phyloP scores from a whole-genome alignment of 768 basidiomycete species.

The Pleurotus djamor region DNA sequence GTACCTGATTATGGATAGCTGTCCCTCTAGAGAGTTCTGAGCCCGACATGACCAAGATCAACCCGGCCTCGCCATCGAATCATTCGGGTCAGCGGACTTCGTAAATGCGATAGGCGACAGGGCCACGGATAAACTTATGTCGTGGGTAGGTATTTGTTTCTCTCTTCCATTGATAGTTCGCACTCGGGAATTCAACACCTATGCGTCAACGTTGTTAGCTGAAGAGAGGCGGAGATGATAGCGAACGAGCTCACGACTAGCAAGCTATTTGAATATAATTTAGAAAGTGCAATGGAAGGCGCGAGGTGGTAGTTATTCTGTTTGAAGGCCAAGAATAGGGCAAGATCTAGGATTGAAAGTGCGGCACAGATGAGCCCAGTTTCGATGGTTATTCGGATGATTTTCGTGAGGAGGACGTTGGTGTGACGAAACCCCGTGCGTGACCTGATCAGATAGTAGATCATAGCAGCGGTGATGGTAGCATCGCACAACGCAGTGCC shows the following conservation, averaged over 20 bases:
- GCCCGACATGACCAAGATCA: too few species aligned
- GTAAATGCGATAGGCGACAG: neutral
- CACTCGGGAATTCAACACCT: neutral
- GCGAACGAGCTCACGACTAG: constrained; percentile 11
- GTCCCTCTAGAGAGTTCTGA: too few species aligned
- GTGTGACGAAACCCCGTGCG: constrained; percentile 18
- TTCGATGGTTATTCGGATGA: constrained; percentile 19
- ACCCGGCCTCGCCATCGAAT: too few species aligned
- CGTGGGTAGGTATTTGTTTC: neutral
- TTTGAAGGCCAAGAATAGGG: constrained; percentile 15
- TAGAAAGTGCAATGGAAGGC: constrained; percentile 17
- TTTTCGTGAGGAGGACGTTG: constrained; percentile 13
- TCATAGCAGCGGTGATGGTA: constrained; percentile 17
- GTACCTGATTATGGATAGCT: too few species aligned
- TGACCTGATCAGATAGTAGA: constrained; percentile 16
- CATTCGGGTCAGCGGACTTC: too few species aligned
- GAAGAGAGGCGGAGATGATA: neutral
- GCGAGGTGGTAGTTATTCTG: constrained; percentile 20
- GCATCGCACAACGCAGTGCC: constrained; percentile 20
- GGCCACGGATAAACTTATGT: neutral
- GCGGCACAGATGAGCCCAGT: constrained; percentile 18
- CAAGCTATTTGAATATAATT: constrained; percentile 22
- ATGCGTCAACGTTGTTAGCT: neutral
- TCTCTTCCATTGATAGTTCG: neutral
- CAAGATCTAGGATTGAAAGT: constrained; percentile 18